Percentiles rank a stretch among this genome's conserved stretches.
phyloP scores from a whole-genome alignment of 305 asterid genomes.

The Fraxinus floribunda region DNA sequence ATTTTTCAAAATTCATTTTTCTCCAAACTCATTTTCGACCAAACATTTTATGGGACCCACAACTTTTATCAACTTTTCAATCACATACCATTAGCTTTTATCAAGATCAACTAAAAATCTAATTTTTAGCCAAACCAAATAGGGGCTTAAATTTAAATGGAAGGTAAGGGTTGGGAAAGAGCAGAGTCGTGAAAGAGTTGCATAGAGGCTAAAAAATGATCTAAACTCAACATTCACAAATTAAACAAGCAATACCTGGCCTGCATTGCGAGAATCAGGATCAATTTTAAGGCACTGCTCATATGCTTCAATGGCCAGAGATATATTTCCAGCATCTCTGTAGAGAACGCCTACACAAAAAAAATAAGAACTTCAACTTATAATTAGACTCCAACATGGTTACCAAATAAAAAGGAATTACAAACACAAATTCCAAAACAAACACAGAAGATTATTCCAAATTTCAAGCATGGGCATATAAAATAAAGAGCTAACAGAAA shows the following conservation, averaged over 20 bases:
- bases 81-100: background rate
- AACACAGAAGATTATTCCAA: background rate
- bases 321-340: slow-evolving; percentile 97
- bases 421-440: background rate
- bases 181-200: background rate
- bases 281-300: slow-evolving; percentile 96
- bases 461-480: slow-evolving; percentile 10
- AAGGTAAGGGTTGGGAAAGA: slow-evolving; percentile 11
- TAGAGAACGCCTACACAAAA: slow-evolving; percentile 78
- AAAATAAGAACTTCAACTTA: slow-evolving; percentile 14
- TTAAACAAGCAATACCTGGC: slow-evolving; percentile 10
- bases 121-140: background rate
- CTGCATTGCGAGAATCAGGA: slow-evolving; percentile 86
- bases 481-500: background rate
- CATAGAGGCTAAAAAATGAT: background rate
- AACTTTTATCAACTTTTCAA: background rate
- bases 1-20: background rate
- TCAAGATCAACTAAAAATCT: background rate
- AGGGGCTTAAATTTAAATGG: slow-evolving; percentile 2
- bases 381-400: slow-evolving; percentile 14
- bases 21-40: background rate
- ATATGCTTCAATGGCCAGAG: slow-evolving; percentile 97
- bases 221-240: slow-evolving; percentile 17
- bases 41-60: background rate
- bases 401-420: background rate